These are phyloP conservation scores for Ophiostoma fasciatum DNA, from an alignment of 2,329 filamentous ascomycete genomes.

Conservation along the genomic window DNA sequence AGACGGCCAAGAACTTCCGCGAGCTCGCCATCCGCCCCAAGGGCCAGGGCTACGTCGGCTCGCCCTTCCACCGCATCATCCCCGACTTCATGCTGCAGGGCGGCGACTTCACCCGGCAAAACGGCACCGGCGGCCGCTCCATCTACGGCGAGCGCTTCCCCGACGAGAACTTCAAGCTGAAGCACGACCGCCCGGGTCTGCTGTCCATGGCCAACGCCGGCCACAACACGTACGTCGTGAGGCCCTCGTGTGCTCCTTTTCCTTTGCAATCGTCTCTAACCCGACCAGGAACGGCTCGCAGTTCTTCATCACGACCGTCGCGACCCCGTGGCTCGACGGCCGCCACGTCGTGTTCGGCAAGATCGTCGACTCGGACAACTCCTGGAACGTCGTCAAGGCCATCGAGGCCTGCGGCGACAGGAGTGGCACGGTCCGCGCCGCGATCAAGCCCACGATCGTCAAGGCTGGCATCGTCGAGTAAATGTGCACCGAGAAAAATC, in stretches of 20 bases:
- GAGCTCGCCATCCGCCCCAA: constrained; percentile 69
- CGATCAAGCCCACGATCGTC: constrained; percentile 21
- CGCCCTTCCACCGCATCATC: constrained; percentile 86
- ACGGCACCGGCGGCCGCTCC: constrained; percentile 82
- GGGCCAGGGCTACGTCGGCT: constrained; percentile 71
- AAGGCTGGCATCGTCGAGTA: constrained; percentile 6
- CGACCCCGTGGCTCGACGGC: constrained; percentile 71
- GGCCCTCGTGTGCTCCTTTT: not conserved
- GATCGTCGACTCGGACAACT: constrained; percentile 37
- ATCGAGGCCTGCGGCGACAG: constrained; percentile 45
- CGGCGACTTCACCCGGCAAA: constrained; percentile 85
- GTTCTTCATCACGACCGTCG: constrained; percentile 93
- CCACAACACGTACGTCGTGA: constrained; percentile 64
- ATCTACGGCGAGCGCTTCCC: constrained; percentile 93
- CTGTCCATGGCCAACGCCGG: constrained; percentile 95
- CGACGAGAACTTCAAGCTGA: constrained; percentile 77
- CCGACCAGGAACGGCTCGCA: constrained; percentile 79
- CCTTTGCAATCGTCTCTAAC: not conserved
- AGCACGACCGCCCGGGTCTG: constrained; percentile 61
- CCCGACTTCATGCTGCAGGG: constrained; percentile 91
- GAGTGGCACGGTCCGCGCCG: constrained; percentile 41
- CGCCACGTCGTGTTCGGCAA: constrained; percentile 78
- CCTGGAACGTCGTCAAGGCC: constrained; percentile 40
- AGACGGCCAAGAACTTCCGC: constrained; percentile 75
- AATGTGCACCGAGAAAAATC: too few species aligned